Evolutionary conservation across 2,329 filamentous ascomycete genomes (phyloP), one percentile per base, ranked within the genome.

Genomic region (Nemania bipapillata): DNA sequence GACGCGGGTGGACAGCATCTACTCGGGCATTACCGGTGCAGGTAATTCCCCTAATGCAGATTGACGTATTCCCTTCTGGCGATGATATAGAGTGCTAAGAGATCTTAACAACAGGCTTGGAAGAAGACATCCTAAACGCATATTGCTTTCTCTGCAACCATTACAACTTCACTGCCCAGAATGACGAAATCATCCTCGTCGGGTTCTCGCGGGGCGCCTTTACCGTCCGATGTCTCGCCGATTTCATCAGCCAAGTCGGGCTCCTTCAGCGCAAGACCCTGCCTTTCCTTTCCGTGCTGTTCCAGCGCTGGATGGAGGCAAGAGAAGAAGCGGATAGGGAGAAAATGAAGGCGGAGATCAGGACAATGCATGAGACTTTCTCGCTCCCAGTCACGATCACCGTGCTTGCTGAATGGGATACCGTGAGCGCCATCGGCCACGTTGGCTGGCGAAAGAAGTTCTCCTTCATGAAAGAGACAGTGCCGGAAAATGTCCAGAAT

Each of bases 181-280:
- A 71, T 20, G 80, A 82, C 65, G 74, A 81, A 63, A 79, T 83
- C 63, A 72, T 79, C 55, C 57, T 81, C 8, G 61, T 80, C 6
- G 81, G 80, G 0, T 83, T 82, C 68, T 81, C 80, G 4, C 71
- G 81, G 9, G 81, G 81, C 0, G 81, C 81, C 0, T 83, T 81
- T 55, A 81, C 80, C 0, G 79, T 79, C 1, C 74, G 79, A 58
- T 77, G 76, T 37, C 79, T 81, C 60, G 76, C 78, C 7, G 74
- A 73, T 52, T 73, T 81, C 64, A 78, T 81, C 15, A 66, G 54
- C 42, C 53, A 69, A 3, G 50, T 67, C 1, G 70, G 71, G 3
- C 28, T 72, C 4, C 55, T 72, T 4, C 57, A 54, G 15, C 55
- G 56, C 17, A 70, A 65, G 45, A 37, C 28, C 26, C 42, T 70